These are phyloP conservation scores for Obba rivulosa DNA, from an alignment of 768 basidiomycete genomes.

Conservation along the genomic window DNA sequence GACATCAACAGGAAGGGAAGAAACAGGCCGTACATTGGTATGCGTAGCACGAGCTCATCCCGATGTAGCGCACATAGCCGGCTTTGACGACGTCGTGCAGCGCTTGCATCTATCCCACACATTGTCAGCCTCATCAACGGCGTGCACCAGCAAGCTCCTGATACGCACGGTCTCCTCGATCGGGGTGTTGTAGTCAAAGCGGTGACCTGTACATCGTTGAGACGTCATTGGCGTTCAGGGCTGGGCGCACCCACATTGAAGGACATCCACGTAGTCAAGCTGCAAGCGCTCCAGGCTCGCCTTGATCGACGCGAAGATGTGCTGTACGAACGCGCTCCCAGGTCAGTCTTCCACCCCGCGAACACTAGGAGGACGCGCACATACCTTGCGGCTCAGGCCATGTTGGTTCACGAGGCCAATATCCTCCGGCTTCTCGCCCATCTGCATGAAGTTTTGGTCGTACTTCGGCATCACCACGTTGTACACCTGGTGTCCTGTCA, in stretches of 20 bases:
- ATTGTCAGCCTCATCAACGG: neutral
- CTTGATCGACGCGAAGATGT: constrained; percentile 22
- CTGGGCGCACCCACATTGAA: constrained; percentile 8
- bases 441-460: neutral
- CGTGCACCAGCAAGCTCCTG: neutral
- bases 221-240: constrained; percentile 29
- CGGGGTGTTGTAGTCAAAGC: constrained; percentile 30
- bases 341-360: neutral
- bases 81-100: constrained; percentile 38
- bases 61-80: constrained; percentile 34
- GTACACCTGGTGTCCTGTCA: neutral
- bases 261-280: constrained; percentile 52
- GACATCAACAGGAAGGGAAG: neutral
- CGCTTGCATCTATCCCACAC: constrained; percentile 29
- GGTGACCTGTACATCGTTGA: constrained; percentile 18
- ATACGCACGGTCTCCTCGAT: constrained; percentile 27
- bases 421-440: constrained; percentile 8
- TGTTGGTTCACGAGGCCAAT: constrained; percentile 31
- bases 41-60: constrained; percentile 28
- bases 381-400: constrained; percentile 34
- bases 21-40: constrained; percentile 21
- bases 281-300: constrained; percentile 60
- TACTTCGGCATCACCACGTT: neutral
- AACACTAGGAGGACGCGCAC: neutral
- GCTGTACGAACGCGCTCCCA: neutral